Base-by-base conservation (phyloP, 2,329 filamentous ascomycete species). In the Cadophora luteo-olivacea region DNA sequence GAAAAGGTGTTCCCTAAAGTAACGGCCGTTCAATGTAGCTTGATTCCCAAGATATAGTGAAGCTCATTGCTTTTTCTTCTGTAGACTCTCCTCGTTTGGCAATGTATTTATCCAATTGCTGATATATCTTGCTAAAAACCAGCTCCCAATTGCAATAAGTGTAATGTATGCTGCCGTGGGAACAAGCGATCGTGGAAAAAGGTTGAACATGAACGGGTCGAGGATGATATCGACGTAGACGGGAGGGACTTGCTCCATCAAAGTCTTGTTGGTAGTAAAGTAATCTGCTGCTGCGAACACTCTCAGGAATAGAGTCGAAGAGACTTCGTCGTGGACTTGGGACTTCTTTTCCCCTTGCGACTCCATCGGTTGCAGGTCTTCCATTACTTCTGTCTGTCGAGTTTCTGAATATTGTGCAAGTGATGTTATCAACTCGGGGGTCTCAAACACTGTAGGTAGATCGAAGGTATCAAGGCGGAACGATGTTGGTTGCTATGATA, bases 151-250 rank as follows among this genome's bases (percentile, higher is more conserved):
- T 16, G 88, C 87, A 65, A 97, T 85, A 3, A 86, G 72, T 4
- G 85, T 75, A 65, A 97, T 84, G 79, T 94, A 97, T 45, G 81
- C 82, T 14, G 87, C 87, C 1, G 91, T 95, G 24, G 92, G 89
- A 25, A 91, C 76, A 19, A 98, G 82, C 4, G 94, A 97, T 63
- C 84, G 84, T 14, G 96, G 96, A 64, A 98, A 84, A 19, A 94
- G 77, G 81, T 97, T 96, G 76, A 90, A 81, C 51, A 97, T 69
- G 77, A 91, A 98, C 0, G 94, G 94, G 79, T 98, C 96, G 29
- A 99, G 87, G 75, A 97, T 92, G 79, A 89, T 80, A 74, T 99
- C 95, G 63, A 91, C 91, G 64, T 89, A 82, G 4, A 98, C 93
- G 0, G 89, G 87, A 1, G 90, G 90, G 16, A 92, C 91, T 70